Conservation (phyloP, 1,284 basidiomycete genomes). For the Anthracocystis walkeri region DNA sequence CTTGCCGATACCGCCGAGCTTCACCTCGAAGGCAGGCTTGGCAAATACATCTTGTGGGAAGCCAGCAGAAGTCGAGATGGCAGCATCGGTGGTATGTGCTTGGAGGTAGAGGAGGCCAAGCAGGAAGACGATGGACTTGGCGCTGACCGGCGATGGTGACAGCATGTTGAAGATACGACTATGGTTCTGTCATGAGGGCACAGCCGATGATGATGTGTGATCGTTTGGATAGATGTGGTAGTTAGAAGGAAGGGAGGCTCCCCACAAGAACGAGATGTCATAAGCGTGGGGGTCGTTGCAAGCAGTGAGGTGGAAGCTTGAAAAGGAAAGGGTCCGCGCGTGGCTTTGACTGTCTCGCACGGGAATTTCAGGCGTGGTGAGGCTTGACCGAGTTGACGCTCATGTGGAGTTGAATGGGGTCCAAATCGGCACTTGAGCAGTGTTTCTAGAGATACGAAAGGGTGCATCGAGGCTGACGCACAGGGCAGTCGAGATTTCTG, state of each 20-base stretch:
- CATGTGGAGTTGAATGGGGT: slow-evolving; percentile 23
- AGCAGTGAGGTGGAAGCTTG: slow-evolving; percentile 20
- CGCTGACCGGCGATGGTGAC: slow-evolving; percentile 16
- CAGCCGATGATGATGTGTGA: neutral
- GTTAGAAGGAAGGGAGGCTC: neutral
- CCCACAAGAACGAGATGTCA: no score
- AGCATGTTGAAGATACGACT: neutral
- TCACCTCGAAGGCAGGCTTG: slow-evolving; percentile 41
- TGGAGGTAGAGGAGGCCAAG: slow-evolving; percentile 35
- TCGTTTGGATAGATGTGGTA: neutral
- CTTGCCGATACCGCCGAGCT: slow-evolving; percentile 1
- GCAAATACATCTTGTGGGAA: slow-evolving; percentile 54
- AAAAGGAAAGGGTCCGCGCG: slow-evolving; percentile 7
- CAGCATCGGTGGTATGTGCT: slow-evolving; percentile 19
- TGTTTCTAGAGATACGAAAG: neutral
- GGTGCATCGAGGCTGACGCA: slow-evolving; percentile 7
- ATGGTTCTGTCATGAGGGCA: neutral
- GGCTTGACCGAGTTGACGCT: neutral
- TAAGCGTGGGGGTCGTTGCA: neutral
- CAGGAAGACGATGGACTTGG: slow-evolving; percentile 32
- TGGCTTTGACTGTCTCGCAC: slow-evolving; percentile 20
- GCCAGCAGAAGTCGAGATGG: slow-evolving; percentile 34
- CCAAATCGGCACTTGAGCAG: slow-evolving; percentile 5
- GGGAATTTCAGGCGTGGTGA: neutral
- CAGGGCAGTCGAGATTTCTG: slow-evolving; percentile 6